These are phyloP conservation scores for Wickerhamiella australiensis DNA, from an alignment of 805 yeast species.

Conservation along the genomic window DNA sequence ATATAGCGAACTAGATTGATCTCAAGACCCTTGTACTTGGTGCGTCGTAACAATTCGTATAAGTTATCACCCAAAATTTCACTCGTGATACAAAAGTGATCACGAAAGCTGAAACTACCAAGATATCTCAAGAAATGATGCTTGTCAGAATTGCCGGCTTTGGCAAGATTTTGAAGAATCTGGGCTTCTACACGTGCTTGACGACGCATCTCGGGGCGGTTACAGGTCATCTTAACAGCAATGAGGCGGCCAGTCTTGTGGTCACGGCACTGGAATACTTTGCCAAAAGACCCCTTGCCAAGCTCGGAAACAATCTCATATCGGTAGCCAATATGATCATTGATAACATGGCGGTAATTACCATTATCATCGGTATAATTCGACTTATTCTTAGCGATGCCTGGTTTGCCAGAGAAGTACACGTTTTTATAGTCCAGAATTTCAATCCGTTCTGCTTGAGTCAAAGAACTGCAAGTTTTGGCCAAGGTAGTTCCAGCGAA, in stretches of 20 bases:
- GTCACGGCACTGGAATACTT: constrained; percentile 57
- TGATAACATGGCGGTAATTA: constrained; percentile 41
- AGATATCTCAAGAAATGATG: constrained; percentile 40
- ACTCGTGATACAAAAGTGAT: constrained; percentile 71
- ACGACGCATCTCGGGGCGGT: constrained; percentile 57
- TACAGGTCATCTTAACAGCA: constrained; percentile 70
- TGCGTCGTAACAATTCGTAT: constrained; percentile 39
- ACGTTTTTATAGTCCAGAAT: constrained; percentile 38
- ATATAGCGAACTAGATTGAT: constrained; percentile 31
- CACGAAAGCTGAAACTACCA: constrained; percentile 66
- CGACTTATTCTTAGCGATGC: constrained; percentile 19
- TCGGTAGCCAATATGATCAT: constrained; percentile 68
- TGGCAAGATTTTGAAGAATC: constrained; percentile 40
- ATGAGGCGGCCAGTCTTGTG: constrained; percentile 45
- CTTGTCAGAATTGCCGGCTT: constrained; percentile 26
- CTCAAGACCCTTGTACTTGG: constrained; percentile 29
- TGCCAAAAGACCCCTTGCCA: constrained; percentile 75
- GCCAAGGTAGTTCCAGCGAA: constrained; percentile 20
- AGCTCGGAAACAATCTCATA: constrained; percentile 48
- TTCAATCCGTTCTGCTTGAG: constrained; percentile 51
- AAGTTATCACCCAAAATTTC: constrained; percentile 59
- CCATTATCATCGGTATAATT: constrained; percentile 39
- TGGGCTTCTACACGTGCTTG: constrained; percentile 73
- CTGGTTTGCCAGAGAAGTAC: constrained; percentile 39
- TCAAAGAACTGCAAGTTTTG: constrained; percentile 25